Conservation (phyloP, 2,329 filamentous ascomycete species). For the Apiospora pterosperma region DNA sequence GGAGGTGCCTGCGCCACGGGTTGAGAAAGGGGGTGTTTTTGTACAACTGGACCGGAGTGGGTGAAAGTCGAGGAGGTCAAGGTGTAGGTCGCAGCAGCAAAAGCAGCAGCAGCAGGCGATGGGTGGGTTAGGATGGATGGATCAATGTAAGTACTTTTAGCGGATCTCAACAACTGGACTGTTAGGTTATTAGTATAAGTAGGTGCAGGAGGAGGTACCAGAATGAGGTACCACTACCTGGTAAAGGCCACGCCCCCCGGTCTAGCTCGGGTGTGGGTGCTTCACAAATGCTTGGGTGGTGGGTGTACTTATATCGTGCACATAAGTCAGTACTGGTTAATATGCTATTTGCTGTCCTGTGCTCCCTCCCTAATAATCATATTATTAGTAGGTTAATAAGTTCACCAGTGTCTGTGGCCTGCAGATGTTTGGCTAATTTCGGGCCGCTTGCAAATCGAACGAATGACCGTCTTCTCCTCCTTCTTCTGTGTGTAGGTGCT, state of each 20-base stretch:
- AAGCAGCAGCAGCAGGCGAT: not conserved
- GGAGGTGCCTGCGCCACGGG: conserved; percentile 1
- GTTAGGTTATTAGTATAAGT: not conserved
- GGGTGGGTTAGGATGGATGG: not conserved
- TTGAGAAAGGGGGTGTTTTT: conserved; percentile 2
- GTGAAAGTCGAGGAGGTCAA: not conserved
- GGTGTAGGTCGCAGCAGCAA: not conserved
- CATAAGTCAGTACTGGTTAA: too few species aligned
- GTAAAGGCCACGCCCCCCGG: not conserved
- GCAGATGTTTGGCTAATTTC: conserved; percentile 1
- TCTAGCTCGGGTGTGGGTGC: not conserved
- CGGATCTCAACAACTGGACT: not conserved
- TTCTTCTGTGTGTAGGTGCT: not conserved
- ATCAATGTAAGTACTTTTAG: not conserved
- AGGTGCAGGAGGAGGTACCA: too few species aligned
- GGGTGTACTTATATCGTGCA: too few species aligned
- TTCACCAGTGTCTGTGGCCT: not conserved
- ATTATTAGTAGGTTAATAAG: too few species aligned
- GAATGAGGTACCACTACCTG: too few species aligned
- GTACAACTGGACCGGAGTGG: not conserved
- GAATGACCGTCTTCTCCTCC: not conserved
- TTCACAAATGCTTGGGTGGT: not conserved
- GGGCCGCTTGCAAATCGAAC: not conserved
- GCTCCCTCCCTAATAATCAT: not conserved
- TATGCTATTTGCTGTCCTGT: not conserved